These are phyloP conservation scores for Nephelium lappaceum DNA, from an alignment of 345 rosid genomes.

Conservation along the genomic window DNA sequence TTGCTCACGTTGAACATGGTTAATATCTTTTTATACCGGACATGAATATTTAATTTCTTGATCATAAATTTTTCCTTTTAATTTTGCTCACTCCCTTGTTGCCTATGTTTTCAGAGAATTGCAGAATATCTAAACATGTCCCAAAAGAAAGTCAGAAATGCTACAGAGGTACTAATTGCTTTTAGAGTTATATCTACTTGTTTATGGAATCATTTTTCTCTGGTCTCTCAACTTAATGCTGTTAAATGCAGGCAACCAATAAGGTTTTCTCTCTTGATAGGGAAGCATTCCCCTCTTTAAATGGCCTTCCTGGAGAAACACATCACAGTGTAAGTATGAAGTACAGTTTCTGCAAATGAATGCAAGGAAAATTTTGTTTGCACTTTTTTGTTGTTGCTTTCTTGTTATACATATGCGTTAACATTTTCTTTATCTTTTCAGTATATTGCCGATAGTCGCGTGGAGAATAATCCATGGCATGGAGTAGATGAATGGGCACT, in stretches of 20 bases:
- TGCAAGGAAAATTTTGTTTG: background rate
- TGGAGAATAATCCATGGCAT: slow-evolving; percentile 90
- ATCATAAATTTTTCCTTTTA: background rate
- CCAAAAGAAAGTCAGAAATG: slow-evolving; percentile 88
- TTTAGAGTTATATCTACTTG: background rate
- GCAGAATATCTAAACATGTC: slow-evolving; percentile 90
- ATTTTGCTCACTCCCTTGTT: slow-evolving; percentile 2
- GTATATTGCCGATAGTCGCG: slow-evolving; percentile 78
- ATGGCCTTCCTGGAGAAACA: slow-evolving; percentile 89
- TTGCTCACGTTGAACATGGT: background rate
- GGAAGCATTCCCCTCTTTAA: slow-evolving; percentile 85
- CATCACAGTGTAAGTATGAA: slow-evolving; percentile 76
- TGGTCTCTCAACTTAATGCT: slow-evolving; percentile 20
- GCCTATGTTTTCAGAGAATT: slow-evolving; percentile 62
- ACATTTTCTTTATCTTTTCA: slow-evolving; percentile 31
- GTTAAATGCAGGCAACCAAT: slow-evolving; percentile 60
- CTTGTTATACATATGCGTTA: slow-evolving; percentile 10
- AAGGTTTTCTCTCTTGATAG: slow-evolving; percentile 90
- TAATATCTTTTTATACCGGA: background rate
- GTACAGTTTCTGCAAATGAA: slow-evolving; percentile 14
- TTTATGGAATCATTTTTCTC: slow-evolving; percentile 1
- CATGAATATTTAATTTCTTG: background rate
- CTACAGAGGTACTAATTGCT: slow-evolving; percentile 69
- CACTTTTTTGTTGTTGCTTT: background rate
- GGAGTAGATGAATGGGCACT: slow-evolving; percentile 80